Evolutionary conservation across 2,329 filamentous ascomycete species (phyloP).

Genomic region (Phyllachora maydis): DNA sequence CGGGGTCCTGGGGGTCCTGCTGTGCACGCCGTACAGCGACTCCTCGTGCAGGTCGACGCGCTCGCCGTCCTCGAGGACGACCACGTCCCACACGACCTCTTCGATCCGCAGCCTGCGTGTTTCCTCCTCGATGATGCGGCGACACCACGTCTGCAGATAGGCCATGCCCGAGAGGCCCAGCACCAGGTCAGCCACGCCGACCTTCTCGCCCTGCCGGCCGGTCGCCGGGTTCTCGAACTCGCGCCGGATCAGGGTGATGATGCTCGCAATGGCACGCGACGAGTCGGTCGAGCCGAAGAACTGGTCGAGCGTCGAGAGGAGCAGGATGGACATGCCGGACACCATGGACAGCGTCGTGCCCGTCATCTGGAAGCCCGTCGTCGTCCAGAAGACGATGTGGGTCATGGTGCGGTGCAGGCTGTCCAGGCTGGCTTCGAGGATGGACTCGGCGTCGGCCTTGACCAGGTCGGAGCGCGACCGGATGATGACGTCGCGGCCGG

Average conservation of each 20-base stretch:
- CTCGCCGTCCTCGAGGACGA: constrained; percentile 36
- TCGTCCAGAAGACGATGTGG: constrained; percentile 38
- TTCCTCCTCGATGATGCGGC: constrained; percentile 27
- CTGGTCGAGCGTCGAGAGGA: constrained; percentile 38
- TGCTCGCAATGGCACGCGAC: constrained; percentile 44
- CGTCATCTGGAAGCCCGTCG: constrained; percentile 36
- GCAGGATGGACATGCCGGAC: constrained; percentile 33
- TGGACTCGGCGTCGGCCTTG: constrained; percentile 29
- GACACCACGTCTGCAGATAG: constrained; percentile 37
- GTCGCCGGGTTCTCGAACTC: constrained; percentile 45
- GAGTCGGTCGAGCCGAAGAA: constrained; percentile 50
- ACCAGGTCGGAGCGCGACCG: constrained; percentile 23
- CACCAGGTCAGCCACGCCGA: constrained; percentile 39
- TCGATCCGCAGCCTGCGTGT: constrained; percentile 23
- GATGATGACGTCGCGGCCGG: constrained; percentile 25
- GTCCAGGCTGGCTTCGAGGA: constrained; percentile 34
- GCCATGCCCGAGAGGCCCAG: constrained; percentile 39
- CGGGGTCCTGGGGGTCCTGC: no score
- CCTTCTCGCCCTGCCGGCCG: constrained; percentile 33
- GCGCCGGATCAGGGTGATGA: constrained; percentile 39
- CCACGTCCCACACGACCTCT: constrained; percentile 45
- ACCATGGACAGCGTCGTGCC: constrained; percentile 29
- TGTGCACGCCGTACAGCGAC: constrained; percentile 12
- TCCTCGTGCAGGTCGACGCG: constrained; percentile 31
- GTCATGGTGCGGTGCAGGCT: constrained; percentile 35